A percentile compares a stretch with the other conserved stretches of the same genome.
These are phyloP conservation scores for Cordyceps pruinosa DNA, from an alignment of 2,329 filamentous ascomycete genomes.

Conservation along the genomic window DNA sequence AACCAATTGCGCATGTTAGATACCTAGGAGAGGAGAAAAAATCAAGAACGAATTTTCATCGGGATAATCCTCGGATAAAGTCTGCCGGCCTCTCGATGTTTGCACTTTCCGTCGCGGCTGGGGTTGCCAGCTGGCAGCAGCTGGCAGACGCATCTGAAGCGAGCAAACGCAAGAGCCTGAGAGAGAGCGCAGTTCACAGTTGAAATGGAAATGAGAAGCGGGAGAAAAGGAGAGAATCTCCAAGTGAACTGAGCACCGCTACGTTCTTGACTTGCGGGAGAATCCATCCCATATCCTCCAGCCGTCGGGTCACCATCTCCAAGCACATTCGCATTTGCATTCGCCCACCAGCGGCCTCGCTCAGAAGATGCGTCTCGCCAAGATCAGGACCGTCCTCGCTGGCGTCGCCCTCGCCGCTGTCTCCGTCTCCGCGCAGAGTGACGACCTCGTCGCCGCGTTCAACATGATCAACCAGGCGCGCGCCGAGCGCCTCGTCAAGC, in stretches of 20 bases:
- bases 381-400: constrained; percentile 13
- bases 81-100: constrained; percentile 1
- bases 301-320: background rate
- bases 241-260: no score
- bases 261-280: background rate
- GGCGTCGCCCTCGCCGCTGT: background rate
- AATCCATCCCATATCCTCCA: background rate
- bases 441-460: constrained; percentile 22
- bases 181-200: background rate
- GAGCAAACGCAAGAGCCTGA: constrained; percentile 9
- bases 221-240: no score
- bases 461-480: constrained; percentile 27
- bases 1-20: no score
- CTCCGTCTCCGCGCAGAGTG: constrained; percentile 13
- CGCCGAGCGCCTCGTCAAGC: constrained; percentile 20
- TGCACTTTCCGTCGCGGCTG: constrained; percentile 1
- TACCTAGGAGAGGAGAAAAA: no score
- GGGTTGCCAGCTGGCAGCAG: background rate
- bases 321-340: background rate
- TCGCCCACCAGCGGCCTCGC: background rate
- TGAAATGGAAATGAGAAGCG: no score
- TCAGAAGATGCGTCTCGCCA: constrained; percentile 1
- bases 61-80: no score
- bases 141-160: background rate
- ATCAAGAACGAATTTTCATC: no score